Conservation (phyloP, 306 rosid species). For the Herpetospermum pedunculosum region DNA sequence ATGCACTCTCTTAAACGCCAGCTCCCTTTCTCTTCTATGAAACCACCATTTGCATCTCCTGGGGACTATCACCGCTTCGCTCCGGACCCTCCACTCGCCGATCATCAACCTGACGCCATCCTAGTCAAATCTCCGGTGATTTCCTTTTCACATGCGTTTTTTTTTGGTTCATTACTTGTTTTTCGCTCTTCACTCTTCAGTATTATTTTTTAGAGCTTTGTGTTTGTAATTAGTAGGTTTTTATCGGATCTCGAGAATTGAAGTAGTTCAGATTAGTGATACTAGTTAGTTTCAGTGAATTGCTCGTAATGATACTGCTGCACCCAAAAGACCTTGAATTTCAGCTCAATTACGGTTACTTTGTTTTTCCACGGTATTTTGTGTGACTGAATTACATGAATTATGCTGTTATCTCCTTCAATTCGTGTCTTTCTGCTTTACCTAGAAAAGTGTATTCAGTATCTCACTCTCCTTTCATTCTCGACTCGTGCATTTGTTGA, state of each 20-base stretch:
- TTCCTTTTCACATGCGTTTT: conserved; percentile 1
- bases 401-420: background rate
- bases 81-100: conserved; percentile 41
- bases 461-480: background rate
- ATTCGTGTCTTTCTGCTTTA: background rate
- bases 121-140: conserved; percentile 52
- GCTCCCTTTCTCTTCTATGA: conserved; percentile 61
- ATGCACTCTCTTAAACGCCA: conserved; percentile 53
- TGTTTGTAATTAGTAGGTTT: background rate
- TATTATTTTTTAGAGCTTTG: background rate
- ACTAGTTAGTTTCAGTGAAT: background rate
- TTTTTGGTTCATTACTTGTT: background rate
- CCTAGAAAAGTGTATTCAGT: background rate
- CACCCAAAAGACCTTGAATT: background rate
- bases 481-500: background rate
- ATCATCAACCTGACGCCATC: conserved; percentile 45
- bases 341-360: background rate
- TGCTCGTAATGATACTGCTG: background rate
- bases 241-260: background rate
- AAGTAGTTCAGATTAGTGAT: conserved; percentile 5
- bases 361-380: background rate
- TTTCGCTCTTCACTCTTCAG: background rate
- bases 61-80: conserved; percentile 72
- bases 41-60: conserved; percentile 63
- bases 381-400: background rate